Percentiles rank a stretch among this genome's conserved stretches.
Evolutionary conservation across 306 rosid species (phyloP).

Genomic region (Sicyos edulis): DNA sequence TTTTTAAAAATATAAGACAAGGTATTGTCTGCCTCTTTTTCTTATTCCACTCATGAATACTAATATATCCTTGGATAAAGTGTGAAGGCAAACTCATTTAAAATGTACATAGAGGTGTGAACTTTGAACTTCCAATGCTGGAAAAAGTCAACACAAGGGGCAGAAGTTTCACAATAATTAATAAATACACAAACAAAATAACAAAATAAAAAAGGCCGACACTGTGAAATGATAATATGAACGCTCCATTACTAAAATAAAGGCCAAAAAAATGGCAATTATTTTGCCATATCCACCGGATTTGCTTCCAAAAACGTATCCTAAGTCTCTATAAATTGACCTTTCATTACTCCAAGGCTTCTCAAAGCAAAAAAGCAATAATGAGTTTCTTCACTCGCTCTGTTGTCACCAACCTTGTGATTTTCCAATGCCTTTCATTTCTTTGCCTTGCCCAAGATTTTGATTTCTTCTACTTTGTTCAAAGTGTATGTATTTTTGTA

Average conservation of each 20-base stretch:
- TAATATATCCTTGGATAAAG: no score
- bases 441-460: conserved; percentile 38
- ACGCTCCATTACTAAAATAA: neutral
- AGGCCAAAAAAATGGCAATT: neutral
- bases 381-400: conserved; percentile 13
- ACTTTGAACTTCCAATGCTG: neutral
- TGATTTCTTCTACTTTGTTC: conserved; percentile 75
- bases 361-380: neutral
- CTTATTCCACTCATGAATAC: no score
- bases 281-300: neutral
- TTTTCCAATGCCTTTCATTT: conserved; percentile 37
- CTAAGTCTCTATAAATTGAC: neutral
- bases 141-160: neutral
- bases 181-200: neutral
- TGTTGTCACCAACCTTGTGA: conserved; percentile 25
- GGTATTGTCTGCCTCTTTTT: no score
- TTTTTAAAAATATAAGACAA: no score
- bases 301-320: neutral
- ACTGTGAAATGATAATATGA: neutral
- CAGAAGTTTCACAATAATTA: neutral
- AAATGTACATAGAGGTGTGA: neutral
- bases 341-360: neutral
- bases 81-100: no score
- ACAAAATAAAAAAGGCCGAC: neutral
- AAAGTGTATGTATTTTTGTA: conserved; percentile 28